Evolutionary conservation across 75 land plant genomes (phyloP).

Genomic region (Adiantum capillusveneris): DNA sequence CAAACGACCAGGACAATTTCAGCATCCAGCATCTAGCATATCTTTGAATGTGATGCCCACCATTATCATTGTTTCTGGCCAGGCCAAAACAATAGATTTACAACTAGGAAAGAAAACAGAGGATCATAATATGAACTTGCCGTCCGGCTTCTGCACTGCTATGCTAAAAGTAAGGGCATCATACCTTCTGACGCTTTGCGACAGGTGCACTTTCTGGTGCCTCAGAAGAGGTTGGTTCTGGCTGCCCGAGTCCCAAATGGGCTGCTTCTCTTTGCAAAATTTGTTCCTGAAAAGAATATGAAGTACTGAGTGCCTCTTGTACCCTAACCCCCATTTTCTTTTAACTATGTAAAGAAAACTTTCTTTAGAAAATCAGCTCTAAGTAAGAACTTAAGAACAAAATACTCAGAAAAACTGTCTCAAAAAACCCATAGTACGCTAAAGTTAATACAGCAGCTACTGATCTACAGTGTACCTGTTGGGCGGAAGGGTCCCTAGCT

Average conservation of each 20-base stretch:
- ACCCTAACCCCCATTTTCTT: not conserved
- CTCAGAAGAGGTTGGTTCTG: not conserved
- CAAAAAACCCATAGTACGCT: too few relatives aligned
- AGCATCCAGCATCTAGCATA: conserved; percentile 8
- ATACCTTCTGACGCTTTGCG: conserved; percentile 25
- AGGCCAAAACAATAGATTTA: not conserved
- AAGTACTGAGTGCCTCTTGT: too few relatives aligned
- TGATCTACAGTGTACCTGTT: not conserved
- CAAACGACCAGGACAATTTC: conserved; percentile 10
- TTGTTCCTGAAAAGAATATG: not conserved
- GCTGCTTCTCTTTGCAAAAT: not conserved
- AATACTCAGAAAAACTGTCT: too few relatives aligned
- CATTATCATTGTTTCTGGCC: conserved; percentile 3
- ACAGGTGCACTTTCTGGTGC: conserved; percentile 15
- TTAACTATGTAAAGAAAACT: not conserved
- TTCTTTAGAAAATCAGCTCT: not conserved
- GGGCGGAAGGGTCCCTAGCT: not conserved
- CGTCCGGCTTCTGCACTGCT: not conserved
- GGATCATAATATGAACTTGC: not conserved
- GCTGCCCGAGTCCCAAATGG: not conserved
- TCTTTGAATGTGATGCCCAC: not conserved
- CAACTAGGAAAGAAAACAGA: not conserved
- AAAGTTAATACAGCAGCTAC: too few relatives aligned
- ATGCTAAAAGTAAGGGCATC: too few relatives aligned
- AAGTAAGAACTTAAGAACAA: not conserved